These are phyloP conservation scores for Saccharomyces hybrid DNA, from an alignment of 1,139 yeast species.

Conservation along the genomic window DNA sequence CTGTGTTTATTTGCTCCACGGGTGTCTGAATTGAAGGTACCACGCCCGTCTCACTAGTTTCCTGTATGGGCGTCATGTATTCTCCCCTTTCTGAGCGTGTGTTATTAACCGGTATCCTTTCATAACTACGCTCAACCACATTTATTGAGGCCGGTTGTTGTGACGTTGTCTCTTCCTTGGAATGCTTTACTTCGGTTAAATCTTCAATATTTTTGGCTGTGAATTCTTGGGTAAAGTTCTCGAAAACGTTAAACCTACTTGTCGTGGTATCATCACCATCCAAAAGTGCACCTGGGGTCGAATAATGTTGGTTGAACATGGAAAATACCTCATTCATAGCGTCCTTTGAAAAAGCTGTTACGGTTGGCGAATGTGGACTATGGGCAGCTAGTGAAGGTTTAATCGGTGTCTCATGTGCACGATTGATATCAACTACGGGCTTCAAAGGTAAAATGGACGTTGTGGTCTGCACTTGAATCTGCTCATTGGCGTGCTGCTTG, in stretches of 20 bases:
- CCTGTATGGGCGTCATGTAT: background rate
- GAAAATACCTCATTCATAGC: constrained; percentile 69
- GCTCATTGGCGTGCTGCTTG: background rate
- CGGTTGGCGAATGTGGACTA: constrained; percentile 53
- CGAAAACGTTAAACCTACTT: constrained; percentile 28
- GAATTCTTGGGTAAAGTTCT: constrained; percentile 35
- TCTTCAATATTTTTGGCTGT: constrained; percentile 32
- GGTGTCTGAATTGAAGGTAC: constrained; percentile 26
- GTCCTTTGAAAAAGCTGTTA: constrained; percentile 67
- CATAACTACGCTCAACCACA: background rate
- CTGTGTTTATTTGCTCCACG: constrained; percentile 21
- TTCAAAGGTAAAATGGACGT: constrained; percentile 28
- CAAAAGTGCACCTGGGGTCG: constrained; percentile 13
- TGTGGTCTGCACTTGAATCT: constrained; percentile 7
- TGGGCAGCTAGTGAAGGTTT: background rate
- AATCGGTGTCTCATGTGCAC: constrained; percentile 24
- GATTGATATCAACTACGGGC: constrained; percentile 13
- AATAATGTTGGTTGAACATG: constrained; percentile 56
- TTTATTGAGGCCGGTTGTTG: background rate
- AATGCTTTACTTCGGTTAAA: constrained; percentile 31
- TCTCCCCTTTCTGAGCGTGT: background rate
- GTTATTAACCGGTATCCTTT: background rate
- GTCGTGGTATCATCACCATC: constrained; percentile 29
- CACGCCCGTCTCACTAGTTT: constrained; percentile 7
- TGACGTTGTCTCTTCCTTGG: constrained; percentile 4